phyloP scores from a whole-genome alignment of 345 rosid genomes.

The Gynandropsis gynandra region DNA sequence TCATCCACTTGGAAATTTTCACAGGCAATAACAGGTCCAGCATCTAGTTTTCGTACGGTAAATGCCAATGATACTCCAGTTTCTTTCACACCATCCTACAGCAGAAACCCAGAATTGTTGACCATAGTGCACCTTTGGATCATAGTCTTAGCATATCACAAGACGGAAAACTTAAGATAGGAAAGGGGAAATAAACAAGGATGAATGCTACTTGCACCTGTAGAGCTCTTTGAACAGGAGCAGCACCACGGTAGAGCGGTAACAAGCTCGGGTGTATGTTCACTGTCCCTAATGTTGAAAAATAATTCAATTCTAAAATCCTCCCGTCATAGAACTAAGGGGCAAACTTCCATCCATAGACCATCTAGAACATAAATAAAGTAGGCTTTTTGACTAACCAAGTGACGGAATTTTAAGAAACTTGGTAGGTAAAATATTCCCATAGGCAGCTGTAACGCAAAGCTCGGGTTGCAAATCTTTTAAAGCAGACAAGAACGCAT shows the following conservation, averaged over 20 bases:
- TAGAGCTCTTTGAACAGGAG: constrained; percentile 91
- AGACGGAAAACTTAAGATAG: constrained; percentile 3
- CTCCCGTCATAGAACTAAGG: neutral
- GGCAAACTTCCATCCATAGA: neutral
- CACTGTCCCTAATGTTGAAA: constrained; percentile 62
- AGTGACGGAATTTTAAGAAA: constrained; percentile 70
- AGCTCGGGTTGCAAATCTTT: constrained; percentile 80
- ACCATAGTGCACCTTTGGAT: constrained; percentile 7
- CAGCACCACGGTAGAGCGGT: constrained; percentile 89
- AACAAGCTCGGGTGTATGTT: constrained; percentile 91
- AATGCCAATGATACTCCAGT: constrained; percentile 93
- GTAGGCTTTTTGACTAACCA: constrained; percentile 47
- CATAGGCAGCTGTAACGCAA: constrained; percentile 94
- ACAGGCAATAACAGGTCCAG: constrained; percentile 82
- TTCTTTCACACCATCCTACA: constrained; percentile 81
- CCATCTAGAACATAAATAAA: neutral
- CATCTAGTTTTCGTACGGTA: constrained; percentile 75
- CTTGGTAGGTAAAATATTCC: constrained; percentile 78
- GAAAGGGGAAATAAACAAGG: neutral
- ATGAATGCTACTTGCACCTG: constrained; percentile 40
- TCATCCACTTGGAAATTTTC: constrained; percentile 57
- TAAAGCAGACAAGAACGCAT: constrained; percentile 50
- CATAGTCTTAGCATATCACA: constrained; percentile 8
- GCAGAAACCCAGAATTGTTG: constrained; percentile 21
- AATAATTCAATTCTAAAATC: neutral